Evolutionary conservation across 208 protist species (phyloP), one percentile per base, ranked within the genome.

Genomic region (Endotrypanum monterogeii): DNA sequence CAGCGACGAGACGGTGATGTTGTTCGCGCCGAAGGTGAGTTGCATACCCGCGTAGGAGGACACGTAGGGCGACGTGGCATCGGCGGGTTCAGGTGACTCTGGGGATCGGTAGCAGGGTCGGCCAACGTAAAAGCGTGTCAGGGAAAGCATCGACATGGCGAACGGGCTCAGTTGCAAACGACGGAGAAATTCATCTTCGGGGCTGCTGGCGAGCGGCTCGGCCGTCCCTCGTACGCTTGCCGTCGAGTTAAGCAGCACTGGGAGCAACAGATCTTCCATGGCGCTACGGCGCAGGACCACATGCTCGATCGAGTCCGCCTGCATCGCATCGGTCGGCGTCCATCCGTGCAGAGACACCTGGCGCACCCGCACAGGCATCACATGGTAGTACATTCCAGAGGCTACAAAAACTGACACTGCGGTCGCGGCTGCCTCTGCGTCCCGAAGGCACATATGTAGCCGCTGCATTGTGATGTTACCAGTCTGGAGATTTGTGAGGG

Each of bases 371-470:
- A 92, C 52, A 37, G 84, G 67, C 32, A 94, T 68, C 55, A 92
- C 90, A 51, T 73, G 77, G 51, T 89, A 86, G 71, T 85, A 85
- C 23, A 94, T 50, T 32, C 90, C 90, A 39, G 84, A 83, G 39
- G 65, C 69, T 20, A 44, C 52, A 74, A 91, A 90, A 44, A 67
- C 69, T 4, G 69, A 52, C 14, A 55, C 75, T 1, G 61, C 57
- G 41, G 65, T n/a, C n/a, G n/a, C 68, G 39, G 75, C 75, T 1
- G 69, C 75, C 37, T 80, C 63, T 14, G 58, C 58, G 62, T 46
- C 37, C 32, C 75, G 80, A 37, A 84, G 77, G 71, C 84, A 91
- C 71, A 89, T 51, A 18, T 75, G 77, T n/a, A 91, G 76, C 44
- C 83, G 78, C 28, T 60, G 20, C 56, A 23, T 30, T 32, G 78